Evolutionary conservation across 768 basidiomycete species (phyloP).

Genomic region (Podaxis sp.): DNA sequence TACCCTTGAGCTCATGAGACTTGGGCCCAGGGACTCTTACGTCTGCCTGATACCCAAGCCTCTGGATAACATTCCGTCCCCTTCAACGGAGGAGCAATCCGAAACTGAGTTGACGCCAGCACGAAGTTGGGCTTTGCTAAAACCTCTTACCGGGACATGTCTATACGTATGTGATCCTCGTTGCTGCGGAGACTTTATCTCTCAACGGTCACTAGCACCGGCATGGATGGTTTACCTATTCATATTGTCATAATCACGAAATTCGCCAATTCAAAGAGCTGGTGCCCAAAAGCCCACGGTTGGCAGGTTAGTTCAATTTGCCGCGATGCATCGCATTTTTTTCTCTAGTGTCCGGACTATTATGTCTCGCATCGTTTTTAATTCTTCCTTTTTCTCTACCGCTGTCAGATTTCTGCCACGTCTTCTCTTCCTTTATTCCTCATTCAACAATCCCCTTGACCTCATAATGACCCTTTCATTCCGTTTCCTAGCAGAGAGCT

Average conservation of each 20-base stretch:
- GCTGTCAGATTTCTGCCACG: slow-evolving; percentile 20
- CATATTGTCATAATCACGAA: slow-evolving; percentile 92
- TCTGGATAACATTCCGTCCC: slow-evolving; percentile 40
- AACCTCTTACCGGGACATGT: slow-evolving; percentile 76
- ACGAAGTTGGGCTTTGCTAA: slow-evolving; percentile 80
- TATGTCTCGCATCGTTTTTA: slow-evolving; percentile 13
- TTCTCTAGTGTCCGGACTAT: slow-evolving; percentile 11
- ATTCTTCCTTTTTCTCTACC: slow-evolving; percentile 20
- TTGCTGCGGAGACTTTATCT: slow-evolving; percentile 24
- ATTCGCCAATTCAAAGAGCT: slow-evolving; percentile 96
- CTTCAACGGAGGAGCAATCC: slow-evolving; percentile 45
- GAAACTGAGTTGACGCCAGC: slow-evolving; percentile 64
- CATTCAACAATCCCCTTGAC: slow-evolving; percentile 6
- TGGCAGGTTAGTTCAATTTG: slow-evolving; percentile 48
- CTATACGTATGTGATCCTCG: slow-evolving; percentile 66
- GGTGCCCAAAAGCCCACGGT: slow-evolving; percentile 57
- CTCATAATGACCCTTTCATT: slow-evolving; percentile 18
- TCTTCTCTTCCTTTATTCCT: slow-evolving; percentile 9
- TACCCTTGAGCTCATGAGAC: slow-evolving; percentile 71
- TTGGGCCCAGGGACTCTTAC: slow-evolving; percentile 68
- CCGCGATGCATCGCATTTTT: slow-evolving; percentile 10
- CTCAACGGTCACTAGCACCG: slow-evolving; percentile 55
- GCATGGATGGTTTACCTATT: slow-evolving; percentile 97
- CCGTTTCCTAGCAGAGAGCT: slow-evolving; percentile 10
- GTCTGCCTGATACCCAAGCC: slow-evolving; percentile 77